A percentile compares a stretch with the other conserved stretches of the same genome.
Evolutionary conservation across 2,329 filamentous ascomycete genomes (phyloP).

Genomic region (Tricladium varicosporioides): DNA sequence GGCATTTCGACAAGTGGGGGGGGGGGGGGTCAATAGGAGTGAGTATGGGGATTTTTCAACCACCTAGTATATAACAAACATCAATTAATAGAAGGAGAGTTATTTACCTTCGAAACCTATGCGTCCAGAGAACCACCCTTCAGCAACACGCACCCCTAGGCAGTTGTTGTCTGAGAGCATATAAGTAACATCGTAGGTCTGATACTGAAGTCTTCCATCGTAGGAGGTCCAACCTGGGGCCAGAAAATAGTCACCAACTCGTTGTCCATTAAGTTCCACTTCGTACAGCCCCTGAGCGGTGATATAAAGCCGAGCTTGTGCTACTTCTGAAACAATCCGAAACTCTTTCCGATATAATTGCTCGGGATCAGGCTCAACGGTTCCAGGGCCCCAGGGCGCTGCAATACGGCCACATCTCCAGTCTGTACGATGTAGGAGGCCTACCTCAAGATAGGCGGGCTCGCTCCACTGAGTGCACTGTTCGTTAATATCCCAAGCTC

Average conservation of each 20-base stretch:
- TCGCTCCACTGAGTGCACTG: no score
- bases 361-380: slow-evolving; percentile 19
- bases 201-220: slow-evolving; percentile 47
- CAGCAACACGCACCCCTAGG: slow-evolving; percentile 43
- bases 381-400: neutral
- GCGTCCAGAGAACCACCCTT: slow-evolving; percentile 49
- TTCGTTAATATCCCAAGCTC: no score
- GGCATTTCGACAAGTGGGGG: no score
- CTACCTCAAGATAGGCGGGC: neutral
- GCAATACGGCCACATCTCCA: neutral
- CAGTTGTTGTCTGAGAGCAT: slow-evolving; percentile 40
- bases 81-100: no score
- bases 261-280: slow-evolving; percentile 36
- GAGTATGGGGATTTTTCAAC: no score
- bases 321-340: slow-evolving; percentile 5
- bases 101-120: slow-evolving; percentile 29
- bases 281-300: slow-evolving; percentile 36
- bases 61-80: no score
- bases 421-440: neutral
- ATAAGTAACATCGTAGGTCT: slow-evolving; percentile 49
- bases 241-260: slow-evolving; percentile 32
- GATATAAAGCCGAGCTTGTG: slow-evolving; percentile 33
- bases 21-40: no score
- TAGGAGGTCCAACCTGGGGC: slow-evolving; percentile 46
- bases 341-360: slow-evolving; percentile 35